Evolutionary conservation across 306 rosid genomes (phyloP).

Genomic region (Elaeagnus macrophylla): DNA sequence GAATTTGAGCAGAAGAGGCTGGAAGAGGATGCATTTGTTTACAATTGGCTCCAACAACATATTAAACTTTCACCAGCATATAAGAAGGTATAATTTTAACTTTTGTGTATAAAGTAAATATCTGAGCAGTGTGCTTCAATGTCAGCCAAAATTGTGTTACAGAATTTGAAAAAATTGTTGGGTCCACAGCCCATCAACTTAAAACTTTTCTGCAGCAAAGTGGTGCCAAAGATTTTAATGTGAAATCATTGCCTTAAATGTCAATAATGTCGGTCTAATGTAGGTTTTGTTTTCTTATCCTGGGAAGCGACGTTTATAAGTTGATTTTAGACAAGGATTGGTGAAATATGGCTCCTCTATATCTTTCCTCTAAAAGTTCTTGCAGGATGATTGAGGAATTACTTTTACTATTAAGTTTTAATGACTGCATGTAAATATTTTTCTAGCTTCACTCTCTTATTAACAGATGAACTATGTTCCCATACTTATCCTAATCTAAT

Average conservation of each 20-base stretch:
- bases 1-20: constrained; percentile 74
- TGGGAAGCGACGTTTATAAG: not conserved
- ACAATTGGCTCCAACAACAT: constrained; percentile 86
- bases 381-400: not conserved
- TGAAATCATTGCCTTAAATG: not conserved
- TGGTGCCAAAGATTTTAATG: no score
- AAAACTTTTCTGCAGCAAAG: no score
- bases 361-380: constrained; percentile 1
- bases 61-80: constrained; percentile 88
- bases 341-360: not conserved
- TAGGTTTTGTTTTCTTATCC: not conserved
- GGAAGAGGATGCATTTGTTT: constrained; percentile 85
- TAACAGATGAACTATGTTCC: no score
- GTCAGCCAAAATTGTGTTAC: no score
- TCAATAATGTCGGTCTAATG: not conserved
- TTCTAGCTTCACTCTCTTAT: no score
- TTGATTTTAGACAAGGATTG: not conserved
- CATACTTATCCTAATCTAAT: not conserved
- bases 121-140: no score
- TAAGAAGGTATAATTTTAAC: constrained; percentile 49
- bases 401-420: not conserved
- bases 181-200: no score
- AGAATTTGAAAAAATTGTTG: no score
- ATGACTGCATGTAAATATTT: no score
- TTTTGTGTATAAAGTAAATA: no score